Base-by-base conservation (phyloP, 208 protist species). In the Trypanosoma platydactyli region DNA sequence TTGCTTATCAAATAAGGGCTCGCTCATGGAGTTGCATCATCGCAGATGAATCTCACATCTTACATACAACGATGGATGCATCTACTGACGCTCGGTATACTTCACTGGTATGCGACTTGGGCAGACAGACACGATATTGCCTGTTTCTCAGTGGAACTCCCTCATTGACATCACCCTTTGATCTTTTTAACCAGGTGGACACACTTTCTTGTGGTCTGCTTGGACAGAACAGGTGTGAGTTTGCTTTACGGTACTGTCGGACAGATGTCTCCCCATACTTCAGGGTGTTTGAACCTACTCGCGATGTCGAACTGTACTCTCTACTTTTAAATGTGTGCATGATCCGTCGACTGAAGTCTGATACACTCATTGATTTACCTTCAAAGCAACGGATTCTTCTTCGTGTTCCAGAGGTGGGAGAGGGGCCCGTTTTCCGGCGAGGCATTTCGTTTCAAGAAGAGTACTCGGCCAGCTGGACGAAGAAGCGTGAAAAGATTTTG, bases 161-260 rank as follows among this genome's bases (percentile, higher is more conserved):
- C 4, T 76, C 82, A 4, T 68, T 81, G 12, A 58, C 71, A 22
- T 76, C 73, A 1, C 83, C 86, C 3, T 94, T 94, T 71, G 84
- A 88, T 63, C 74, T 94, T 64, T 94, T 73, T 69, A 91, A 90
- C 59, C 84, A 92, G 64, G 45, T 92, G 6, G 82, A 92, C 67
- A 82, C 71, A 25, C 48, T 94, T 18, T 65, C 53, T 4, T 74
- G 79, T 40, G 84, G 83, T n/a, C 33, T 85, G 45, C 60, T 94
- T 29, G 89, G 85, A 22, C 3, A 48, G 0, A 79, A 67, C 11
- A 73, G 85, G 20, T 88, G 67, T 71, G 76, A 94, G 16, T 92
- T 94, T 63, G 85, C 85, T 1, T 35, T 92, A 45, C 81, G 79
- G 24, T 94, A 91, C 73, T 88, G 81, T 71, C 64, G 68, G 25